These are phyloP conservation scores for Balakata baccata DNA, from an alignment of 345 rosid species.

Conservation along the genomic window DNA sequence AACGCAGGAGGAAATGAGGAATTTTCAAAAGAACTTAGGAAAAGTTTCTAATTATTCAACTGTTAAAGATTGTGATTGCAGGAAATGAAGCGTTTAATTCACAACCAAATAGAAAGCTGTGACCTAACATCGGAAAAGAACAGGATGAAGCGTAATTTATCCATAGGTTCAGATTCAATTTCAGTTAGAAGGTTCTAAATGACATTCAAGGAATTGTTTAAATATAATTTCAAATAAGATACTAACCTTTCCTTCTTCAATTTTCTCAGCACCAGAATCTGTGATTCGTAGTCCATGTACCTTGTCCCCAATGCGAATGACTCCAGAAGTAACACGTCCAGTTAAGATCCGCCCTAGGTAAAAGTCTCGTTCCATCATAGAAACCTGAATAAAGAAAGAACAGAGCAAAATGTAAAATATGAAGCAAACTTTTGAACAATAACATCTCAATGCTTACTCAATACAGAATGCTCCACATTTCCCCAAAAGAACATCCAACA, in stretches of 20 bases:
- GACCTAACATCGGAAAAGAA: too few relatives aligned
- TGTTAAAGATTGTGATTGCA: not conserved
- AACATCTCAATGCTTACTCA: not conserved
- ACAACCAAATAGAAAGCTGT: not conserved
- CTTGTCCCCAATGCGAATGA: constrained; percentile 71
- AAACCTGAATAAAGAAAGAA: constrained; percentile 49
- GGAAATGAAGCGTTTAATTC: not conserved
- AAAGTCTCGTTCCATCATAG: constrained; percentile 94
- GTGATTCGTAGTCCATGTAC: constrained; percentile 68
- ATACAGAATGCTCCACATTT: not conserved
- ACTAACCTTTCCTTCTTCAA: constrained; percentile 96
- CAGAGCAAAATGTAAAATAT: not conserved
- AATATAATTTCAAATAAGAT: not conserved
- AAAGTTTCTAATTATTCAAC: not conserved
- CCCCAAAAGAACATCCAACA: not conserved
- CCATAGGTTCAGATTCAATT: not conserved
- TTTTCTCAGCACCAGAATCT: constrained; percentile 64
- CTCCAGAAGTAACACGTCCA: constrained; percentile 79
- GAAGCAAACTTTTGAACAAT: not conserved
- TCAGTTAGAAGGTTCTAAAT: not conserved
- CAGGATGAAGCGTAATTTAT: not conserved
- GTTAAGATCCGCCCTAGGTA: constrained; percentile 94
- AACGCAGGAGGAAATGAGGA: not conserved
- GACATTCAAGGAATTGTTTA: constrained; percentile 5
- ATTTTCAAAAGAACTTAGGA: not conserved